Conservation (phyloP, 2,329 filamentous ascomycete species). For the Amauroascus niger region DNA sequence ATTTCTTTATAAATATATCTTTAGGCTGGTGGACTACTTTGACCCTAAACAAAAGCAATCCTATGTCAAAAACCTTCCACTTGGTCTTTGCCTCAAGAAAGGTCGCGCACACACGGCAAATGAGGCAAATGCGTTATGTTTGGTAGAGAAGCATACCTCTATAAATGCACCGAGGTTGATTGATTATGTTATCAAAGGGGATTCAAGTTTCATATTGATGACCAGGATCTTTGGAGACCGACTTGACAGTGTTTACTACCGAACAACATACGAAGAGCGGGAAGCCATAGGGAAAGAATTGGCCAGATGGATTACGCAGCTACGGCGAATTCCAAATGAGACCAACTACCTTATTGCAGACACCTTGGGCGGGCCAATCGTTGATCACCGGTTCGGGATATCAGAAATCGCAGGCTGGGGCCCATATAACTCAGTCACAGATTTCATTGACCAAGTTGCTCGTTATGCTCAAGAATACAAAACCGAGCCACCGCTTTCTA, state of each 20-base stretch:
- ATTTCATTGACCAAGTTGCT: conserved; percentile 10
- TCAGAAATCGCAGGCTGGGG: conserved; percentile 2
- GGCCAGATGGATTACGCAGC: conserved; percentile 10
- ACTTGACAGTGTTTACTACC: conserved; percentile 10
- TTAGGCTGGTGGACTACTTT: conserved; percentile 3
- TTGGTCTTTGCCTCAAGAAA: conserved; percentile 14
- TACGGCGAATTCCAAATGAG: conserved; percentile 14
- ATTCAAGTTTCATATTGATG: conserved; percentile 14
- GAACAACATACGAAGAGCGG: conserved; percentile 14
- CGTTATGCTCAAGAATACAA: background rate
- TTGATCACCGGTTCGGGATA: conserved; percentile 3
- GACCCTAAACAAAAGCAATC: background rate
- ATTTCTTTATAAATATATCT: conserved; percentile 5
- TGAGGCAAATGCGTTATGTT: conserved; percentile 14
- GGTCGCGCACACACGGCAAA: conserved; percentile 7
- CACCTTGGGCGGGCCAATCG: conserved; percentile 12
- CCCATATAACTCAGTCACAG: conserved; percentile 10
- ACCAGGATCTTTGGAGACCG: conserved; percentile 10
- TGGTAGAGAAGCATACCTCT: conserved; percentile 13
- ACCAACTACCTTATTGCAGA: conserved; percentile 12
- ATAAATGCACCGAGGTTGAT: conserved; percentile 15
- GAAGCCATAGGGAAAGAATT: conserved; percentile 14
- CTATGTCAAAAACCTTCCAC: conserved; percentile 12
- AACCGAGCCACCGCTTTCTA: background rate
- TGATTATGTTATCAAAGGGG: conserved; percentile 12